Conservation (phyloP, 2,329 filamentous ascomycete genomes). For the Fusarium xyrophilum region DNA sequence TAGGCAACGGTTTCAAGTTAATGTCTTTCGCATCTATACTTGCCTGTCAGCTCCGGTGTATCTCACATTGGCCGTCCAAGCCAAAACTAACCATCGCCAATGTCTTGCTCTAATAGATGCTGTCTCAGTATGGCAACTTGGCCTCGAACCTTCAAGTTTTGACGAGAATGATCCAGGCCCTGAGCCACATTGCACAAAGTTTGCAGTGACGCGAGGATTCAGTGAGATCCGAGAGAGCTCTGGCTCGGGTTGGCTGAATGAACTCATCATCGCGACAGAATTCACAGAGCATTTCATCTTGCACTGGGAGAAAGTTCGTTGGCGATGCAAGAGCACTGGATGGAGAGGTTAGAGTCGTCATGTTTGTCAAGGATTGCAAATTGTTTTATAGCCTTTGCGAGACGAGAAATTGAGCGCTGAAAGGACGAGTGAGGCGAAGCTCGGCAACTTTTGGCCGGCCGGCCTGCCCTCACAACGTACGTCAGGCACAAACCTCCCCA, state of each 20-base stretch:
- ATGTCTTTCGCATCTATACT: neutral
- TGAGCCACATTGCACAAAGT: constrained; percentile 8
- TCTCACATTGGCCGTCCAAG: neutral
- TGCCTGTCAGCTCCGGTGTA: neutral
- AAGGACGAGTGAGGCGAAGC: constrained; percentile 3
- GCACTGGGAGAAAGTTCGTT: neutral
- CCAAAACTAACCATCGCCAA: neutral
- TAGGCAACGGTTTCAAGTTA: neutral
- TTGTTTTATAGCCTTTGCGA: neutral
- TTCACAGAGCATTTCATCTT: constrained; percentile 3
- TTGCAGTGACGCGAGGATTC: neutral
- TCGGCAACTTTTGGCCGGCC: neutral
- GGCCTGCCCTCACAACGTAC: neutral
- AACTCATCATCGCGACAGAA: neutral
- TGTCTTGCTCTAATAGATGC: neutral
- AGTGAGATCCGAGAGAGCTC: neutral
- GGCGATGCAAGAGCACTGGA: no score
- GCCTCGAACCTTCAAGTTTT: neutral
- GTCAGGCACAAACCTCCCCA: neutral
- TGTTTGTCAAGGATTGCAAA: neutral
- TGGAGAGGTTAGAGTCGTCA: neutral
- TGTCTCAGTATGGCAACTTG: neutral
- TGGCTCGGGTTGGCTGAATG: neutral
- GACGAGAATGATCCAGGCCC: neutral
- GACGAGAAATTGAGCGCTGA: neutral